Evolutionary conservation across 108 stramenopile genomes (phyloP).

Genomic region (Cyclotella kingstonii): DNA sequence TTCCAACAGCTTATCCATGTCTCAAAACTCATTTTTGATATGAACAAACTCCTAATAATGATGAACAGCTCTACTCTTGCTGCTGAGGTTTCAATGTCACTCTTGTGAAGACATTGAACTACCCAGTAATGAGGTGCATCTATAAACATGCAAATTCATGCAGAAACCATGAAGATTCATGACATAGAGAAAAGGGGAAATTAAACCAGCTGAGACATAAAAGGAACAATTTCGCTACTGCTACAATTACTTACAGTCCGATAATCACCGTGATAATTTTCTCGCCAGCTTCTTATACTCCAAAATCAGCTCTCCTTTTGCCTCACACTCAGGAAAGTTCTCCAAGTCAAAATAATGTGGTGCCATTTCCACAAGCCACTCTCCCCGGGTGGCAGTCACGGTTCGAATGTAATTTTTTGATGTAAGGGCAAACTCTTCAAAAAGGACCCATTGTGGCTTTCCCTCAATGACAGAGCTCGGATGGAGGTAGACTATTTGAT

Average conservation of each 20-base stretch:
- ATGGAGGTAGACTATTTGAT: slow-evolving; percentile 95
- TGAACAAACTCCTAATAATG: too few relatives aligned
- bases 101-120: too few relatives aligned
- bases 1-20: too few relatives aligned
- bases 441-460: slow-evolving; percentile 96
- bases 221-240: background rate
- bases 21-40: too few relatives aligned
- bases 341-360: slow-evolving; percentile 99
- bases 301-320: slow-evolving; percentile 80
- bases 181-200: too few relatives aligned
- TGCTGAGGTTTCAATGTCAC: too few relatives aligned
- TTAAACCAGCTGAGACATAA: too few relatives aligned
- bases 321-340: slow-evolving; percentile 95
- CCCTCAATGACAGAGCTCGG: slow-evolving; percentile 88
- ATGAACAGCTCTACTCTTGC: too few relatives aligned
- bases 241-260: background rate
- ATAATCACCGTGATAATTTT: slow-evolving; percentile 4
- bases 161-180: too few relatives aligned
- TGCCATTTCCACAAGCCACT: slow-evolving; percentile 96
- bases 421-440: slow-evolving; percentile 98
- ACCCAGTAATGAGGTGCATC: too few relatives aligned
- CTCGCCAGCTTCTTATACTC: slow-evolving; percentile 73
- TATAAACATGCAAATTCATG: too few relatives aligned
- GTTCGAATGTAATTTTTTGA: slow-evolving; percentile 98
- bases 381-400: slow-evolving; percentile 87